phyloP scores from a whole-genome alignment of 768 basidiomycete species.

The Paxillus involutus region DNA sequence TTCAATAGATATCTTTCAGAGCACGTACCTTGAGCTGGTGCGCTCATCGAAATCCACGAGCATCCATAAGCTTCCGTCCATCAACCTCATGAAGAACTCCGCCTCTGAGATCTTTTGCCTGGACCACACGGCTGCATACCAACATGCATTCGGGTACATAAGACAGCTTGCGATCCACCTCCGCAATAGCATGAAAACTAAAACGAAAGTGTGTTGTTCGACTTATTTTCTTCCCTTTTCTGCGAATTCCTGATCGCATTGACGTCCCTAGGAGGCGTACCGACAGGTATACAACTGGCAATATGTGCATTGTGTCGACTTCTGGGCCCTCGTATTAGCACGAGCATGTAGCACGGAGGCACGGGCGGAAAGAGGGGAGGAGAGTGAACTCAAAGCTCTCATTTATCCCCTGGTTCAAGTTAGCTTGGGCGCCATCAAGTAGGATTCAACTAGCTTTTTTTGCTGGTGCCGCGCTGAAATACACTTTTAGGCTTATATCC shows the following conservation, averaged over 20 bases:
- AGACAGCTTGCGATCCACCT: constrained; percentile 93
- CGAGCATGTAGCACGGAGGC: constrained; percentile 69
- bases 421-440: constrained; percentile 91
- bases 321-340: constrained; percentile 89
- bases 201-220: constrained; percentile 62
- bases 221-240: background rate
- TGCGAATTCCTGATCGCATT: constrained; percentile 7
- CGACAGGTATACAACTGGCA: constrained; percentile 99
- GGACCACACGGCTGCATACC: constrained; percentile 74
- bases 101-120: constrained; percentile 90
- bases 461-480: background rate
- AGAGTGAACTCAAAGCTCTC: constrained; percentile 81
- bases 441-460: constrained; percentile 27
- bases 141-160: constrained; percentile 95
- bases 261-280: constrained; percentile 69
- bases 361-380: constrained; percentile 50
- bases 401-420: constrained; percentile 97
- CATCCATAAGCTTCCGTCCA: constrained; percentile 81
- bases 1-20: constrained; percentile 42
- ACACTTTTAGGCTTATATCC: constrained; percentile 71
- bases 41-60: constrained; percentile 85
- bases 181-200: constrained; percentile 86
- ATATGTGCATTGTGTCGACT: constrained; percentile 93
- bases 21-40: constrained; percentile 84
- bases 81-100: constrained; percentile 97